phyloP scores from a whole-genome alignment of 257 asterid species.

The Petunia secreta region DNA sequence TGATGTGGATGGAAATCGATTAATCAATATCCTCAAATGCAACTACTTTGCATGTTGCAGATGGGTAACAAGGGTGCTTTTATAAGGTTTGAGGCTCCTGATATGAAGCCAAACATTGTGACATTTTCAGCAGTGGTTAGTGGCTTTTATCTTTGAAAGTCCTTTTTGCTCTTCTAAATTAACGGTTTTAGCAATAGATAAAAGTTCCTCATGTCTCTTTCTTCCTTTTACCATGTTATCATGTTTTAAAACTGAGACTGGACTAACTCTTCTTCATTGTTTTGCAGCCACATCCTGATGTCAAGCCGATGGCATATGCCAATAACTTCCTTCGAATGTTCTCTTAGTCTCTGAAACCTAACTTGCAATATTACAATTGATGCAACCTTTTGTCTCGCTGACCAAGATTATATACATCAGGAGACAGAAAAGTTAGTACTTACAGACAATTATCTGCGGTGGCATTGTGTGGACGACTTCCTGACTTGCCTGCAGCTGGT shows the following conservation, averaged over 20 bases:
- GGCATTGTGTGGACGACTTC: slow-evolving; percentile 19
- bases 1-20: slow-evolving; percentile 11
- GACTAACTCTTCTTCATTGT: not conserved
- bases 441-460: slow-evolving; percentile 32
- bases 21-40: slow-evolving; percentile 22
- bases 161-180: not conserved
- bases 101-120: slow-evolving; percentile 79
- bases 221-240: not conserved
- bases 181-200: not conserved
- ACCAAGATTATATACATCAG: not conserved
- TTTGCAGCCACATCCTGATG: slow-evolving; percentile 90
- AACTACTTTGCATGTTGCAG: slow-evolving; percentile 49
- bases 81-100: slow-evolving; percentile 93
- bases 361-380: slow-evolving; percentile 15
- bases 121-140: slow-evolving; percentile 97
- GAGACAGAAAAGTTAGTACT: not conserved
- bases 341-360: slow-evolving; percentile 38
- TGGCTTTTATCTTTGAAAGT: slow-evolving; percentile 33
- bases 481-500: slow-evolving; percentile 23
- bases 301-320: slow-evolving; percentile 97
- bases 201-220: not conserved
- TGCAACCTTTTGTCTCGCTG: slow-evolving; percentile 12
- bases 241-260: not conserved
- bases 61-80: slow-evolving; percentile 99
- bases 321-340: slow-evolving; percentile 90